Conservation (phyloP, 495 filamentous ascomycete species). For the Daldinia caldariorum region DNA sequence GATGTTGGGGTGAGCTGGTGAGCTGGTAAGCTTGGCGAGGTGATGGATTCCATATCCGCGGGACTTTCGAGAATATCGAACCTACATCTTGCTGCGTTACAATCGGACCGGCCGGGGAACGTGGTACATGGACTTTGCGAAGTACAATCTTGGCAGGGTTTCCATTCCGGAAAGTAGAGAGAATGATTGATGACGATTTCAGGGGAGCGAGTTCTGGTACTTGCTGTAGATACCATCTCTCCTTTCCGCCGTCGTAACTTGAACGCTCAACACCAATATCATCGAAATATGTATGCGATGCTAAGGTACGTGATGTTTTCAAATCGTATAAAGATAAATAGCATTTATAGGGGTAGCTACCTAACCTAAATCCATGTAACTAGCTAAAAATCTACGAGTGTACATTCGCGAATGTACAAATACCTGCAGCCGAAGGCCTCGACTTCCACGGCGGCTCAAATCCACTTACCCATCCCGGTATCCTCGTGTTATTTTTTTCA, state of each 20-base stretch:
- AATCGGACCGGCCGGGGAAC: constrained; percentile 36
- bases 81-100: constrained; percentile 20
- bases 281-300: too few species aligned
- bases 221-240: too few species aligned
- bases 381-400: too few species aligned
- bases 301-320: too few species aligned
- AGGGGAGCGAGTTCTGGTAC: background rate
- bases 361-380: too few species aligned
- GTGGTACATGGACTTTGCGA: constrained; percentile 25
- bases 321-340: too few species aligned
- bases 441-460: constrained; percentile 13
- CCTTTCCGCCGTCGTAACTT: too few species aligned
- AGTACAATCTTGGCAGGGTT: constrained; percentile 24
- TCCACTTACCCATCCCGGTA: constrained; percentile 9
- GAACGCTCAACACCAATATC: too few species aligned
- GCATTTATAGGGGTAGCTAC: background rate
- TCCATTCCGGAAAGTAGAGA: constrained; percentile 21
- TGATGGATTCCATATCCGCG: background rate
- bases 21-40: background rate
- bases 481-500: constrained; percentile 10
- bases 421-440: background rate
- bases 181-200: constrained; percentile 14
- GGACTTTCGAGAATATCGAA: background rate
- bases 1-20: too few species aligned
- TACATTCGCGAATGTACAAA: too few species aligned